Base-by-base conservation (phyloP, 208 protist species). In the Blastocrithidia nonstop region DNA sequence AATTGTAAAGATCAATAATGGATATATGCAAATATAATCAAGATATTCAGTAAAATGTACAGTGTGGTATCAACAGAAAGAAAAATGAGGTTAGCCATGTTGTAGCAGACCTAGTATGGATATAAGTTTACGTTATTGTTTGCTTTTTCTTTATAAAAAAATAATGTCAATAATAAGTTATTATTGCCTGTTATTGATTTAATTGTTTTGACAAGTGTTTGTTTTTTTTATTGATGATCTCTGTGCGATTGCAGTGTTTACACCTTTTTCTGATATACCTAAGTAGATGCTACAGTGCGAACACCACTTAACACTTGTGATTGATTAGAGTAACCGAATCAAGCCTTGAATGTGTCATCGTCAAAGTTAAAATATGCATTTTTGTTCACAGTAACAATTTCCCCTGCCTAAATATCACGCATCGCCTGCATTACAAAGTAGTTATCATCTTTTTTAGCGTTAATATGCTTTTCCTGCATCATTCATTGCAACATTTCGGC, bases 401-500 rank as follows among this genome's bases (percentile, higher is more conserved):
- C 78, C 26, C 78, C 76, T 13, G 51, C 50, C 27, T 79, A 45
- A 53, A 93, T 88, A 40, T 88, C 78, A n/a, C 70, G 72, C 44
- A 85, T 47, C 1, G 83, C 83, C 53, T 93, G 83, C 70, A 93
- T 72, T 13, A 88, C 76, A 61, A 93, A 87, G 61, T 84, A 88
- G 22, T 67, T 63, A 33, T 71, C 77, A 42, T 77, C 59, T 25
- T 67, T 62, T 37, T 71, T 77, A 42, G 75, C 59, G 35, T 58
- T 43, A 32, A 83, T 56, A 5, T 46, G 29, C 29, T n/a, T n/a
- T 0, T 47, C 42, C 48, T 85, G 78, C 15, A 57, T 55, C 20
- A 88, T 56, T 76, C 78, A 93, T 57, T 61, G 69, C 28, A 88
- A 44, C 83, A 93, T 93, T 40, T 88, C 83, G 17, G 43, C 43